Base-by-base conservation (phyloP, 257 asterid genomes). In the Plectranthus barbatus region DNA sequence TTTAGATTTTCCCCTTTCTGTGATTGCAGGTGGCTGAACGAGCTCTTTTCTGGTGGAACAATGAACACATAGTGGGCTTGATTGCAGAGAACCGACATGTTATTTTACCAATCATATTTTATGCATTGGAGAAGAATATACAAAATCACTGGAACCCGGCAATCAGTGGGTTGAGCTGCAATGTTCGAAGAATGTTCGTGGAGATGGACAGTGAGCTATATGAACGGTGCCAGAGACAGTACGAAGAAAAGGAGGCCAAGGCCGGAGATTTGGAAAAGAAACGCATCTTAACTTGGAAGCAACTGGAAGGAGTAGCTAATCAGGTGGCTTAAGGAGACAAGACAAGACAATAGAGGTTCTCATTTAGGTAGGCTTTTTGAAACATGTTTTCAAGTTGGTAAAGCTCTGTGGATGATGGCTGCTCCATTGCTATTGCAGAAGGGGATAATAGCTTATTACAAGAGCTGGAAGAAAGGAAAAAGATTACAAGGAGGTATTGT, bases 41-140 rank as follows among this genome's bases (percentile, higher is more conserved):
- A 31, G 98, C 98, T 39, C 98, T 88, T 66, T 91, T 88, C 80
- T 84, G 87, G 86, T 92, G 97, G 98, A 92, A 88, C 85, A 92
- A 92, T 18, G 98, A 92, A 69, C 97, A 88, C 76, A 84, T 88
- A 62, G 94, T 92, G 21, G 83, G 79, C 62, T 75, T 92, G 78
- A 84, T 92, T 56, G 91, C 93, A 0, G 93, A 84, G 70, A 80
- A 92, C 40, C 86, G 95, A 17, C 88, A 72, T 26, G 84, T 66
- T n/a, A 74, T 92, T 70, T 63, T 92, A 68, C 98, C 98, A 33
- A 88, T 86, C 80, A 82, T 88, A 67, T 86, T 84, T 66, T 86
- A 79, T 45, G 79, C 97, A 9, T 62, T 92, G 56, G 97, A 88
- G 77, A 80, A 80, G 60, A 92, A 92, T 54, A 74, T 88, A 61